Conservation (phyloP, 139 green algal species). For the Tetradesmus lagerheimii region DNA sequence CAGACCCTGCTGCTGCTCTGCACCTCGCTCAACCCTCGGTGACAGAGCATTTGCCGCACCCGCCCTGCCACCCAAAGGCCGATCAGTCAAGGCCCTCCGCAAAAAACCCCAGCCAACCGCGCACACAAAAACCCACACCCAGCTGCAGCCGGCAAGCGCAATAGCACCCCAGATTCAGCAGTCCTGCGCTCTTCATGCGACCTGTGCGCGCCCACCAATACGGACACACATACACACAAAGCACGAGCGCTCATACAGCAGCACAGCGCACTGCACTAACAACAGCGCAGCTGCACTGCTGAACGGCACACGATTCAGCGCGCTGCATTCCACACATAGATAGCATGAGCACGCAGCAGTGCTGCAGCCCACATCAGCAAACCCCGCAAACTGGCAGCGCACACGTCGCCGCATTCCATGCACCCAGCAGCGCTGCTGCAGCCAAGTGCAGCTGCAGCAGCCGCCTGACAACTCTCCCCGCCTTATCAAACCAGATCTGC, state of each 20-base stretch:
- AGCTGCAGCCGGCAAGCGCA: not conserved
- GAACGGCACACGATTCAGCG: not conserved
- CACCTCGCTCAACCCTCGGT: not conserved
- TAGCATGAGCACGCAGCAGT: not conserved
- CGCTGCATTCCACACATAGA: not conserved
- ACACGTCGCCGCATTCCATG: not conserved
- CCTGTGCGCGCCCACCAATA: not conserved
- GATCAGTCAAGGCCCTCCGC: too few species aligned
- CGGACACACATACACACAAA: not conserved
- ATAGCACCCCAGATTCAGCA: not conserved
- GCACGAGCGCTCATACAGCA: not conserved
- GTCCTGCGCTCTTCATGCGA: not conserved
- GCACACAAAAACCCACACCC: not conserved
- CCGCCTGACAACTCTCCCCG: too few species aligned
- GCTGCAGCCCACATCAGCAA: too few species aligned
- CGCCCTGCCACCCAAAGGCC: too few species aligned
- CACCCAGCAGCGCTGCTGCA: not conserved
- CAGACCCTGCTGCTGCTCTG: not conserved
- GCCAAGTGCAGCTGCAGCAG: not conserved
- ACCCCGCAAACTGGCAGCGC: too few species aligned
- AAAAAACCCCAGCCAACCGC: not conserved
- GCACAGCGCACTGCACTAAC: not conserved
- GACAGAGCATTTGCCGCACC: not conserved
- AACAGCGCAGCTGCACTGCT: not conserved
- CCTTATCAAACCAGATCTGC: too few species aligned